phyloP scores from a whole-genome alignment of 2,329 filamentous ascomycete genomes.

The Fusarium oligoseptatum region DNA sequence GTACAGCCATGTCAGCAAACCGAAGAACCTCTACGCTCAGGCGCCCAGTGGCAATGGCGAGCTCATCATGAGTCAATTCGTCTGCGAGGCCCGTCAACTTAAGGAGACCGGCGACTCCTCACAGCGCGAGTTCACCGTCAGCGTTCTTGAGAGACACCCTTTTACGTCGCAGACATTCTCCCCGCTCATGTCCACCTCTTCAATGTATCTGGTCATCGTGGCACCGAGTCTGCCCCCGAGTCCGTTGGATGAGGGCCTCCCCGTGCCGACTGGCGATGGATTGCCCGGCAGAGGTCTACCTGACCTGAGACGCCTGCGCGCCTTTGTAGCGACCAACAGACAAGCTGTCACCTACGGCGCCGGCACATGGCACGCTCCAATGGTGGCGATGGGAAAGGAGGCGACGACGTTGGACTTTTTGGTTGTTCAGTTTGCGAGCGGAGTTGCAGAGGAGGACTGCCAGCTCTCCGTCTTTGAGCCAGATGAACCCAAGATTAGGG shows the following conservation, averaged over 20 bases:
- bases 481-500: slow-evolving; percentile 55
- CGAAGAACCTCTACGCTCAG: slow-evolving; percentile 78
- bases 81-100: slow-evolving; percentile 68
- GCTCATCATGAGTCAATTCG: slow-evolving; percentile 88
- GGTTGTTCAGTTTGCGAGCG: slow-evolving; percentile 90
- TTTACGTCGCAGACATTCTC: slow-evolving; percentile 95
- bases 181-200: slow-evolving; percentile 71
- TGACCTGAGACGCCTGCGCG: slow-evolving; percentile 76
- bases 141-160: slow-evolving; percentile 89
- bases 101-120: slow-evolving; percentile 20
- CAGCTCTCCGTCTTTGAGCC: slow-evolving; percentile 74
- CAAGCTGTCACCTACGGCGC: slow-evolving; percentile 94
- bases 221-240: slow-evolving; percentile 77
- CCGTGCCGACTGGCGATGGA: slow-evolving; percentile 48
- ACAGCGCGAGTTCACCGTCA: slow-evolving; percentile 66
- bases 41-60: slow-evolving; percentile 67
- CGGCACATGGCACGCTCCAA: slow-evolving; percentile 96
- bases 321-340: slow-evolving; percentile 81
- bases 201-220: slow-evolving; percentile 86
- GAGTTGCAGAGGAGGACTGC: slow-evolving; percentile 85
- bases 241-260: slow-evolving; percentile 41
- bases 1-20: slow-evolving; percentile 82
- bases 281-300: slow-evolving; percentile 76
- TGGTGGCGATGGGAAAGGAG: slow-evolving; percentile 81
- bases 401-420: slow-evolving; percentile 82